Percentiles rank a stretch among this genome's conserved stretches.
phyloP scores from a whole-genome alignment of 495 filamentous ascomycete species.

The Cudoniella acicularis region DNA sequence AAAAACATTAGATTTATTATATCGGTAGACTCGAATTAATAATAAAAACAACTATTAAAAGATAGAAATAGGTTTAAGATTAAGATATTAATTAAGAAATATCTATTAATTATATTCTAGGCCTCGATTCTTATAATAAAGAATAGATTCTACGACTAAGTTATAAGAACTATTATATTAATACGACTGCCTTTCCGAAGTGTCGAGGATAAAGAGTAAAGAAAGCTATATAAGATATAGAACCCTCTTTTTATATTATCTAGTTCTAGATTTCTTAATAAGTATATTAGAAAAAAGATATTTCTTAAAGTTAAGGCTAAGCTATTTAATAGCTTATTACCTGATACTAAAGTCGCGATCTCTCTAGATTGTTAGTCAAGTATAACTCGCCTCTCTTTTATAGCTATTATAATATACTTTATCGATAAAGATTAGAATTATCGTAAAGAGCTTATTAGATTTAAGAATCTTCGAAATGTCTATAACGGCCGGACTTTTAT shows the following conservation, averaged over 20 bases:
- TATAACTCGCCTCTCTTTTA: neutral
- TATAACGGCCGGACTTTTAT: neutral
- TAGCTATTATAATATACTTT: neutral
- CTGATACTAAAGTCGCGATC: neutral
- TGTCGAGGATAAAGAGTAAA: no score
- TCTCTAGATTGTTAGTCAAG: neutral
- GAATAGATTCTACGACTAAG: no score
- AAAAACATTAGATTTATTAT: neutral
- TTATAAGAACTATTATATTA: no score
- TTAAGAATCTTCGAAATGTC: neutral
- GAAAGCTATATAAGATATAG: neutral
- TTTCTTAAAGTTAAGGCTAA: neutral
- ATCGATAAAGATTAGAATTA: neutral
- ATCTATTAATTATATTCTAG: neutral
- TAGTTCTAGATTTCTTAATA: neutral
- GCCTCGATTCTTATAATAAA: neutral
- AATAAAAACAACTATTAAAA: neutral
- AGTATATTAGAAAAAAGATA: neutral
- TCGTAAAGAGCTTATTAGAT: neutral
- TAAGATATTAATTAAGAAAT: neutral
- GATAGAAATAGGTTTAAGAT: neutral
- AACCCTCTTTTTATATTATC: neutral
- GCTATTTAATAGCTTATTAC: neutral
- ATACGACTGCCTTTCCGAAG: no score
- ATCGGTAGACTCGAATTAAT: neutral